Base-by-base conservation (phyloP, 129 eudicot species). In the Apium graveolens region DNA sequence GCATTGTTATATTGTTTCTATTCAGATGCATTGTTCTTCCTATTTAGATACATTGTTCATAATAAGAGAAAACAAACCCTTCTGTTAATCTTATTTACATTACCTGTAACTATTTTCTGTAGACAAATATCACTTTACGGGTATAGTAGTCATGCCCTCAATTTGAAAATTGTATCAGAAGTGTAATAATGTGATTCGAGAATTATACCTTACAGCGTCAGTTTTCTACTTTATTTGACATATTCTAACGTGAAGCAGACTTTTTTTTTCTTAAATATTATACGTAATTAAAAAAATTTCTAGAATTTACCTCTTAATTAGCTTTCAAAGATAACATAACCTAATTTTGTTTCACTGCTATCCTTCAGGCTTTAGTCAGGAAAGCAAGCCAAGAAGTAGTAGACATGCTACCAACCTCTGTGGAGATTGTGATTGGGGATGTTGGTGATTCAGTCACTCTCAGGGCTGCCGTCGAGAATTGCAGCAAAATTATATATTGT, bases 331-430 rank as follows among this genome's bases (percentile, higher is more conserved):
- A 55, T 41, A 38, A 38, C 48, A 11, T 44, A 42, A 76, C 53
- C 1, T 17, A 43, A 63, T 62, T 13, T 12, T 16, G n/a, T 60
- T 69, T 69, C 43, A n/a, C 29, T 21, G 12, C 26, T 11, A 39
- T 13, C 5, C 71, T 46, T 46, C 79, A 93, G 99, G 99, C 96
- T 78, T 85, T 95, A 51, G 96, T 95, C 26, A 87, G 99, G 88
- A 95, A 83, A 37, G 86, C 86, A 12, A 93, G 86, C 71, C 81
- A 90, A 83, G 86, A 88, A 82, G 94, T 90, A 34, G 83, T 85
- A 57, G 96, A 92, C 83, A 90, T 90, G 95, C 92, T 95, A 68
- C 99, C 99, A 13, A 95, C 96, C 14, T 95, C 99, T 20, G 99
- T 95, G 68, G 91, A 91, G 80, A 71, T 95, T 74, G 91, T 95